Conservation (phyloP, 129 eudicot species). For the Ambrosia artemisiifolia region DNA sequence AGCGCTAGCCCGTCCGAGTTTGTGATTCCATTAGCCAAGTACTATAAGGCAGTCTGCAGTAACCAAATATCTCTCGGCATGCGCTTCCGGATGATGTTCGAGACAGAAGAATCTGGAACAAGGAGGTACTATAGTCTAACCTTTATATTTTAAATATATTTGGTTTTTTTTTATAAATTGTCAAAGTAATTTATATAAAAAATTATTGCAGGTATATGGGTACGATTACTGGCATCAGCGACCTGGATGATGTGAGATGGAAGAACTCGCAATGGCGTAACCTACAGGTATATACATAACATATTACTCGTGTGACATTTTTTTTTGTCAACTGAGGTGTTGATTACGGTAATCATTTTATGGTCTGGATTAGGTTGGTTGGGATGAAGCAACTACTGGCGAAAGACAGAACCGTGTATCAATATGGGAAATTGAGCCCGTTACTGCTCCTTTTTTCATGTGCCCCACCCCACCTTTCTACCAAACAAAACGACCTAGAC, state of each 20-base stretch:
- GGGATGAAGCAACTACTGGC: constrained; percentile 99
- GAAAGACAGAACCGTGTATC: constrained; percentile 93
- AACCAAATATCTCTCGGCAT: constrained; percentile 88
- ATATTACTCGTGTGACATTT: not conserved
- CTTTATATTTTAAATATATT: not conserved
- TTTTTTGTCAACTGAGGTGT: not conserved
- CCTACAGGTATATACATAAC: constrained; percentile 56
- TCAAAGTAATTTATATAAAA: not conserved
- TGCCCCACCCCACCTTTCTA: constrained; percentile 93
- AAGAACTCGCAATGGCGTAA: constrained; percentile 97
- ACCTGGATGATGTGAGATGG: constrained; percentile 90
- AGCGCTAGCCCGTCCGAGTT: constrained; percentile 99
- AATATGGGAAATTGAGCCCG: constrained; percentile 96
- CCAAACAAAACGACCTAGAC: constrained; percentile 78
- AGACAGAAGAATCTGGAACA: constrained; percentile 94
- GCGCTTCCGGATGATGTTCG: constrained; percentile 99
- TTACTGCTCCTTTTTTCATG: constrained; percentile 92
- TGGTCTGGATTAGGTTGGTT: constrained; percentile 64
- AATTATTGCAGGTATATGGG: constrained; percentile 87
- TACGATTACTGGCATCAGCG: constrained; percentile 89
- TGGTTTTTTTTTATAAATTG: not conserved
- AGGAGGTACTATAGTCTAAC: constrained; percentile 50
- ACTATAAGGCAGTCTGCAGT: constrained; percentile 73
- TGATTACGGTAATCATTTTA: not conserved
- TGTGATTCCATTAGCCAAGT: constrained; percentile 93